A percentile compares a stretch with the other conserved stretches of the same genome.
Conservation (phyloP, 331 rosid species). For the Quercus lobata region DNA sequence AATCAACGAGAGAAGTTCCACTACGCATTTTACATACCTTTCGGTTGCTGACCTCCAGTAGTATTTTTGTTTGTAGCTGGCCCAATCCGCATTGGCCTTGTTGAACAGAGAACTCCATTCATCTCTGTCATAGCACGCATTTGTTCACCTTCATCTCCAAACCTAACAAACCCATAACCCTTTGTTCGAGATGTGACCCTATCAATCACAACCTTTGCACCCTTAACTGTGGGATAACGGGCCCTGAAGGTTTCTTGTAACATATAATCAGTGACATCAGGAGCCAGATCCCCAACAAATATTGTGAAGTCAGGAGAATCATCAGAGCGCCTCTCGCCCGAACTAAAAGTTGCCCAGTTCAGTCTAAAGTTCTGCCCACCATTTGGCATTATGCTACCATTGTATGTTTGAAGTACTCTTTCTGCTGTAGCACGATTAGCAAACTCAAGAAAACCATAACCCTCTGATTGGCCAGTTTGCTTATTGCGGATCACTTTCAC, state of each 20-base stretch:
- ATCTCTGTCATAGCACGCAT: conserved; percentile 87
- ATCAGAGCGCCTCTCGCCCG: conserved; percentile 82
- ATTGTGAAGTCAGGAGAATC: conserved; percentile 85
- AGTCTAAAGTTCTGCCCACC: conserved; percentile 76
- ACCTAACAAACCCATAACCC: conserved; percentile 94
- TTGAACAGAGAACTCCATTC: conserved; percentile 83
- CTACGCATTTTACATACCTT: conserved; percentile 44
- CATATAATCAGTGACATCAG: conserved; percentile 78
- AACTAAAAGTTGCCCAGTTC: conserved; percentile 88
- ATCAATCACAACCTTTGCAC: conserved; percentile 94
- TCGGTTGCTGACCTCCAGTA: conserved; percentile 52
- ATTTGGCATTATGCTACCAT: conserved; percentile 85
- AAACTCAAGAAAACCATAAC: conserved; percentile 93
- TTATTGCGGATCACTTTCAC: conserved; percentile 88
- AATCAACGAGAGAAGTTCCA: background rate
- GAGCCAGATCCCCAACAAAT: conserved; percentile 93
- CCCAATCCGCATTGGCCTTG: conserved; percentile 96
- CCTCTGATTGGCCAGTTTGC: conserved; percentile 78
- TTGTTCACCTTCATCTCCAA: conserved; percentile 84
- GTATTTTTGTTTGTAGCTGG: conserved; percentile 83
- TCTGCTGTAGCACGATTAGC: conserved; percentile 65
- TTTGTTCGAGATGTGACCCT: conserved; percentile 81
- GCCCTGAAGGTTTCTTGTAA: conserved; percentile 71
- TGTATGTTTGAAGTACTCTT: conserved; percentile 63
- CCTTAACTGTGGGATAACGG: conserved; percentile 60